Evolutionary conservation across 768 basidiomycete genomes (phyloP).

Genomic region (Termitomyces sp.): DNA sequence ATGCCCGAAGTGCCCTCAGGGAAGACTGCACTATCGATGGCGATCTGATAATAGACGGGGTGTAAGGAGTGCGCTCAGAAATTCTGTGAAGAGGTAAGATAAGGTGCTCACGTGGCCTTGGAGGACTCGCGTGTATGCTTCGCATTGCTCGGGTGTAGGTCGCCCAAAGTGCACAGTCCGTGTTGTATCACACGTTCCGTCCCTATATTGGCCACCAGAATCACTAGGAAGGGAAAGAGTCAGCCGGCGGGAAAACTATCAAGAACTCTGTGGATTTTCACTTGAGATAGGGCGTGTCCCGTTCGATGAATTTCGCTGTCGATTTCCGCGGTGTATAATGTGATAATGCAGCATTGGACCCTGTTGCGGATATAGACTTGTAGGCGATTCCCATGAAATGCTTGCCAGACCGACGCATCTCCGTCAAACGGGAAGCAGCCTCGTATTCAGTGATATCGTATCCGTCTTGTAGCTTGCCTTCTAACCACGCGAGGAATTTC

Average conservation of each 20-base stretch:
- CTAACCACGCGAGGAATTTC: slow-evolving; percentile 88
- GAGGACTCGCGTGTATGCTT: slow-evolving; percentile 90
- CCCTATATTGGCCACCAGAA: slow-evolving; percentile 84
- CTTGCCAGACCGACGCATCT: slow-evolving; percentile 65
- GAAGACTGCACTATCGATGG: slow-evolving; percentile 85
- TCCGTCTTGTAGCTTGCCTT: slow-evolving; percentile 67
- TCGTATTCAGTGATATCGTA: slow-evolving; percentile 90
- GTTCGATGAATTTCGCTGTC: slow-evolving; percentile 67
- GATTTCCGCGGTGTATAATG: slow-evolving; percentile 81
- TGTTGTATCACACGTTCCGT: slow-evolving; percentile 86
- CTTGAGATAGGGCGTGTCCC: slow-evolving; percentile 85
- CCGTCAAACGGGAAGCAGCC: slow-evolving; percentile 77
- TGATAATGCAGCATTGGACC: slow-evolving; percentile 89
- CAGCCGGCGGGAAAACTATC: background rate
- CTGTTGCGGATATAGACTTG: slow-evolving; percentile 84
- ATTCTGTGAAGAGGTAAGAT: slow-evolving; percentile 10
- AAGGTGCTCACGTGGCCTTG: slow-evolving; percentile 82
- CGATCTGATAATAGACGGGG: slow-evolving; percentile 48
- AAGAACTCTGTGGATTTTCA: slow-evolving; percentile 30
- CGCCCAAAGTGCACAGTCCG: slow-evolving; percentile 83
- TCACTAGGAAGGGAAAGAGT: slow-evolving; percentile 46
- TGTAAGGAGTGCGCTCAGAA: slow-evolving; percentile 14
- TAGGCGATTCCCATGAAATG: slow-evolving; percentile 84
- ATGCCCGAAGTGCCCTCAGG: slow-evolving; percentile 84
- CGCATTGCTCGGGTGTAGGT: slow-evolving; percentile 79